phyloP scores from a whole-genome alignment of 1,284 basidiomycete species.

The Trichosporon asahii region DNA sequence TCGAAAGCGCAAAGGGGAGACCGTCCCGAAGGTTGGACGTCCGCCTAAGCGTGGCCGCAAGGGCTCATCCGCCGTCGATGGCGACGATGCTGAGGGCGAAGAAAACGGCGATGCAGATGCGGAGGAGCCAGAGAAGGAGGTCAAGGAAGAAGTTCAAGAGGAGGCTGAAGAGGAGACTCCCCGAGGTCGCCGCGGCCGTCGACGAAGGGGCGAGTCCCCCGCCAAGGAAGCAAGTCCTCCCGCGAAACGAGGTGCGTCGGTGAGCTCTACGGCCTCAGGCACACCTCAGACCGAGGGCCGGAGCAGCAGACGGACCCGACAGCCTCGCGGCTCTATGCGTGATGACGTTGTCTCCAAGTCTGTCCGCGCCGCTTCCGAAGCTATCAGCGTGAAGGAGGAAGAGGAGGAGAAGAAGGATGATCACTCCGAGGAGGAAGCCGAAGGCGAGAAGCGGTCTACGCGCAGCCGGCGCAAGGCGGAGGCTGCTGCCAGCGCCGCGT shows the following conservation, averaged over 20 bases:
- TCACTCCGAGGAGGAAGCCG: conserved; percentile 26
- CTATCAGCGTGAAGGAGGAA: conserved; percentile 34
- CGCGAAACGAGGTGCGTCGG: conserved; percentile 34
- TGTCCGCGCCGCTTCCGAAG: conserved; percentile 34
- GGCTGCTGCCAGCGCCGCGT: conserved; percentile 15
- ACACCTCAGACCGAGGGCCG: conserved; percentile 24
- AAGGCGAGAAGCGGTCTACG: conserved; percentile 29
- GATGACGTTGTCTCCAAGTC: conserved; percentile 40
- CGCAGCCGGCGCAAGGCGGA: conserved; percentile 31
- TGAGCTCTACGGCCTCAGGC: conserved; percentile 32
- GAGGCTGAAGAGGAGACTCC: conserved; percentile 13
- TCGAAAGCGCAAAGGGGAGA: conserved; percentile 13
- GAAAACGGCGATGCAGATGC: conserved; percentile 9
- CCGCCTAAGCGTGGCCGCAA: conserved; percentile 6
- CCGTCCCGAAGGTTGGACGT: not conserved
- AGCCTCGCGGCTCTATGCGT: conserved; percentile 29
- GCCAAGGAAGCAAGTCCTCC: conserved; percentile 32
- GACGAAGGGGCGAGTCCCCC: conserved; percentile 27
- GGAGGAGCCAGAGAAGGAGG: conserved; percentile 9
- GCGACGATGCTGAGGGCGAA: conserved; percentile 2
- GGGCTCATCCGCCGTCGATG: not conserved
- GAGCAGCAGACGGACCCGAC: conserved; percentile 20
- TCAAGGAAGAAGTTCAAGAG: conserved; percentile 8
- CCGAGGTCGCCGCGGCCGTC: conserved; percentile 28
- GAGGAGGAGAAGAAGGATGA: conserved; percentile 28